Percentiles rank a stretch among this genome's conserved stretches.
These are phyloP conservation scores for Benincasa hispida DNA, from an alignment of 306 rosid genomes.

Conservation along the genomic window DNA sequence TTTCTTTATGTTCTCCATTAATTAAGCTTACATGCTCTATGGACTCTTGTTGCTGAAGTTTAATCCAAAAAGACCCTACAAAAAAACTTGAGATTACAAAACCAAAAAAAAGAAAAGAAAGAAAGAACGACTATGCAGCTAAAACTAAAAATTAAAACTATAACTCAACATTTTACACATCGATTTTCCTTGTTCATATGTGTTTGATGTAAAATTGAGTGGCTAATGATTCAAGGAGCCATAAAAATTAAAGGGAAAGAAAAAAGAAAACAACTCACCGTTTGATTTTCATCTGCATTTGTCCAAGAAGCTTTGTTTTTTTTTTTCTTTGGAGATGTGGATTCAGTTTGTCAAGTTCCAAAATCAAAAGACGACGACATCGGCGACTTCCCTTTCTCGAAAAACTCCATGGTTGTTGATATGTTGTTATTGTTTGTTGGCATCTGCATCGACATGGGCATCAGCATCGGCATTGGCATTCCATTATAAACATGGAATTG, in stretches of 20 bases:
- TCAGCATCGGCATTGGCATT: constrained; percentile 16
- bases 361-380: constrained; percentile 24
- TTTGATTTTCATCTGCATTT: not conserved
- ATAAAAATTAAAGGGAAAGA: not conserved
- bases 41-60: not conserved
- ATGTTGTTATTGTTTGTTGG: constrained; percentile 8
- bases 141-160: not conserved
- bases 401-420: constrained; percentile 23
- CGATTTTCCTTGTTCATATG: not conserved
- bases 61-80: not conserved
- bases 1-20: not conserved
- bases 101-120: not conserved
- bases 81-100: not conserved
- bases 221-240: not conserved
- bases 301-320: not conserved
- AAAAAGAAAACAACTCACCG: not conserved
- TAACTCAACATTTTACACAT: not conserved
- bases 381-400: constrained; percentile 23
- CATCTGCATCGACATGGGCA: constrained; percentile 8
- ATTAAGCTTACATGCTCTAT: not conserved
- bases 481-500: constrained; percentile 25
- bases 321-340: not conserved
- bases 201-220: not conserved
- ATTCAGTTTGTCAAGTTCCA: constrained; percentile 13
- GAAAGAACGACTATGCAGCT: not conserved